A percentile compares a stretch with the other conserved stretches of the same genome.
These are phyloP conservation scores for Neurospora sp. DNA, from an alignment of 495 filamentous ascomycete species.

Conservation along the genomic window DNA sequence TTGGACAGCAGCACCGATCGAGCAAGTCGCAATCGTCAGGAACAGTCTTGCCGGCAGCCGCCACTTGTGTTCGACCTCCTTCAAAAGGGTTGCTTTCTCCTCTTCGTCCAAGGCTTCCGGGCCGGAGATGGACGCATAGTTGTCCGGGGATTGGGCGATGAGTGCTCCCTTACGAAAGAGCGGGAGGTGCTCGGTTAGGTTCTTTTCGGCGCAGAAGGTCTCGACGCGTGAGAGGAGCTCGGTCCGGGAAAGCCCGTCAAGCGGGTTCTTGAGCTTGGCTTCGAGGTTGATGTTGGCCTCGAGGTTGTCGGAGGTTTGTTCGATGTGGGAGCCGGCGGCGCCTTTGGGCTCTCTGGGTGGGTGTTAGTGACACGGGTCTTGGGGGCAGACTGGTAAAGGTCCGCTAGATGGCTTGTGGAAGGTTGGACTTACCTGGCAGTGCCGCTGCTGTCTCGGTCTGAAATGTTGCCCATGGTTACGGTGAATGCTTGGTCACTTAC, in stretches of 20 bases:
- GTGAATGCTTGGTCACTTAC: not conserved
- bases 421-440: not conserved
- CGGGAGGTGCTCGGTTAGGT: constrained; percentile 38
- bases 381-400: not conserved
- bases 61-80: constrained; percentile 56
- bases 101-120: constrained; percentile 40
- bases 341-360: constrained; percentile 18
- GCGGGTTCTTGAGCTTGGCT: constrained; percentile 45
- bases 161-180: constrained; percentile 53
- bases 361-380: not conserved
- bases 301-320: constrained; percentile 24
- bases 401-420: not conserved
- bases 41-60: constrained; percentile 49
- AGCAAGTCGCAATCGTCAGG: constrained; percentile 57
- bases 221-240: constrained; percentile 47
- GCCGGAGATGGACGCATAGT: constrained; percentile 40
- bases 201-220: constrained; percentile 41
- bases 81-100: constrained; percentile 42
- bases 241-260: constrained; percentile 42
- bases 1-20: constrained; percentile 66
- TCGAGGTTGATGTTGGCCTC: constrained; percentile 37
- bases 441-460: not conserved
- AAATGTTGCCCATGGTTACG: not conserved
- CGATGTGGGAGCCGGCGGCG: constrained; percentile 21
- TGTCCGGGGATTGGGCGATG: constrained; percentile 49